Evolutionary conservation across 2,329 filamentous ascomycete species (phyloP), one percentile per base, ranked within the genome.

Genomic region (Incumbomyces delicatus): DNA sequence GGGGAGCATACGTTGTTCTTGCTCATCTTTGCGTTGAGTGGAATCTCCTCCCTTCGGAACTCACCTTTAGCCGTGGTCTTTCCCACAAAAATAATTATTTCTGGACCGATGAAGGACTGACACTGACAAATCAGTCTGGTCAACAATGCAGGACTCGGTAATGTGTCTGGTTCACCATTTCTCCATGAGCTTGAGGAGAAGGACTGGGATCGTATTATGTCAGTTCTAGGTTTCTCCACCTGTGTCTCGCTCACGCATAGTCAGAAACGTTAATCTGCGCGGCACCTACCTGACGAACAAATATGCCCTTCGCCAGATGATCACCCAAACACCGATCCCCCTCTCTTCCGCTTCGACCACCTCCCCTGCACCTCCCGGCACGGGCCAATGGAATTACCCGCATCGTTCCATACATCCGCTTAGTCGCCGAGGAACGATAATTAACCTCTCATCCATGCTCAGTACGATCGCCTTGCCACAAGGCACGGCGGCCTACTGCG

Each of bases 261-360:
- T 18, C 31, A 55, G 49, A 22, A 40, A 57, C 1, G 58, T 70
- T 12, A 70, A 71, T 36, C 46, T 54, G 6, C 65, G 59, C 11
- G 64, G 63, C 0, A 61, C 67, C 2, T 70, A 68, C 41, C 54
- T 70, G 2, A 60, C 62, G 0, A 68, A 61, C 47, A 77, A 75
- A 41, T 72, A 69, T 50, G 69, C 68, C 1, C 58, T 64, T 1
- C 46, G 49, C 1, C 74, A 76, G 50, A 76, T 78, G 71, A 58
- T 75, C 10, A 60, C 61, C 6, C 76, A 79, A 50, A 60, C 67
- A 0, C 64, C 32, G 13, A 10, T 27, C 8, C 14, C n/a, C 7
- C 32, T 44, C 4, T 16, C 41, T 14, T 44, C 41, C n/a, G 30
- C 41, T 2, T 33, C 41, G 8, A 20, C 17, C 6, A 10, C 41